Conservation (phyloP, 345 rosid species). For the Geranium brycei region DNA sequence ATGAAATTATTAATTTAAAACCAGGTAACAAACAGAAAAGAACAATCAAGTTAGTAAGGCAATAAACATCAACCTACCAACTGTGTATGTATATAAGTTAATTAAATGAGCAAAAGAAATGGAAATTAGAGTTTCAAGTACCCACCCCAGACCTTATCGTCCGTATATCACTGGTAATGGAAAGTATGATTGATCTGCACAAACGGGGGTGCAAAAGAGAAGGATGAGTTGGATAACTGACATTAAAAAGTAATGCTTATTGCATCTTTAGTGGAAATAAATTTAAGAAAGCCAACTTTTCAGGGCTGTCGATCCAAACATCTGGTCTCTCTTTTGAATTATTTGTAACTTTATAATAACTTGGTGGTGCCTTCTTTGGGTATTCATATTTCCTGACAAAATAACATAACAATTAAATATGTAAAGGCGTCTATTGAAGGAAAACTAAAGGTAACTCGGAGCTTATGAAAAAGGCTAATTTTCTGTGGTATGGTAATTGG, state of each 20-base stretch:
- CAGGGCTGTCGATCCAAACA: slow-evolving; percentile 97
- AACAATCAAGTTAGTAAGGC: slow-evolving; percentile 3
- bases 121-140: slow-evolving; percentile 4
- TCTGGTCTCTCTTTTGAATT: slow-evolving; percentile 92
- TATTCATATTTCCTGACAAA: slow-evolving; percentile 68
- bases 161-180: slow-evolving; percentile 88
- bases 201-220: slow-evolving; percentile 2
- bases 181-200: slow-evolving; percentile 72
- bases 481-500: neutral
- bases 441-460: neutral
- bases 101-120: slow-evolving; percentile 3
- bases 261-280: slow-evolving; percentile 3
- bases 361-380: slow-evolving; percentile 73
- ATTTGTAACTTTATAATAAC: slow-evolving; percentile 77
- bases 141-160: slow-evolving; percentile 90
- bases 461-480: neutral
- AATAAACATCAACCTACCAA: neutral
- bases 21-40: neutral
- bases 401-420: slow-evolving; percentile 7
- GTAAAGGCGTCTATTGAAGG: neutral
- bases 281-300: slow-evolving; percentile 42
- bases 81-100: neutral
- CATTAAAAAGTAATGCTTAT: slow-evolving; percentile 3
- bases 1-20: slow-evolving; percentile 4
- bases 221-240: slow-evolving; percentile 4